phyloP scores from a whole-genome alignment of 176 grass and related monocot species.

The Raddia distichophylla region DNA sequence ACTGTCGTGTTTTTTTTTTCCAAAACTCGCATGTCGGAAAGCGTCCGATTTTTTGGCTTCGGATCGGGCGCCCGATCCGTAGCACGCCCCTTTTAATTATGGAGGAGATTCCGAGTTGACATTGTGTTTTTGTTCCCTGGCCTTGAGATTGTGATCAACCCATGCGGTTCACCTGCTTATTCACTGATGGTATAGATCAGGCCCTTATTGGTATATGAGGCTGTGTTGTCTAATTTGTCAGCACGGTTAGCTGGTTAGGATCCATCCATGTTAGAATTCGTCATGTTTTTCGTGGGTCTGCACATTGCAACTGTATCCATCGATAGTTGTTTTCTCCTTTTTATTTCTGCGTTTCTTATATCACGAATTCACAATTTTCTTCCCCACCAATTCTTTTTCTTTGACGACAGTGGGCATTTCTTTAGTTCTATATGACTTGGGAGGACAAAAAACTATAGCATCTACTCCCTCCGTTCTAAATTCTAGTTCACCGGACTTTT shows the following conservation, averaged over 20 bases:
- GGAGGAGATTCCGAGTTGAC: background rate
- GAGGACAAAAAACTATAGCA: background rate
- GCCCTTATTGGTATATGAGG: background rate
- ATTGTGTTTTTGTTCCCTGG: background rate
- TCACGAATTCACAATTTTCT: background rate
- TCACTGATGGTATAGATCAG: background rate
- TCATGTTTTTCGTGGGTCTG: background rate
- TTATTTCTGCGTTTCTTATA: background rate
- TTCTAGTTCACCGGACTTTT: too few relatives aligned
- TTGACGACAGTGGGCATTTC: background rate
- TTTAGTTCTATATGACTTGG: background rate
- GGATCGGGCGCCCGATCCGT: too few relatives aligned
- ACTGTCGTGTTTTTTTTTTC: too few relatives aligned
- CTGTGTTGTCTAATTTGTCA: background rate
- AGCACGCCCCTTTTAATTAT: background rate
- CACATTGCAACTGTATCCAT: background rate
- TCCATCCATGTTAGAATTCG: background rate
- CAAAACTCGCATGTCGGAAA: too few relatives aligned
- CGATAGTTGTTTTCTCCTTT: background rate
- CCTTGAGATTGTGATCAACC: background rate
- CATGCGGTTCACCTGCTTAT: background rate
- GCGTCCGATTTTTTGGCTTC: too few relatives aligned
- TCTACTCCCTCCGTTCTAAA: too few relatives aligned
- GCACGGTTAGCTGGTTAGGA: background rate
- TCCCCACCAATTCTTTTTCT: background rate